A percentile compares a stretch with the other conserved stretches of the same genome.
Evolutionary conservation across 176 grass and related monocot species (phyloP).

Genomic region (Oryza australiensis): DNA sequence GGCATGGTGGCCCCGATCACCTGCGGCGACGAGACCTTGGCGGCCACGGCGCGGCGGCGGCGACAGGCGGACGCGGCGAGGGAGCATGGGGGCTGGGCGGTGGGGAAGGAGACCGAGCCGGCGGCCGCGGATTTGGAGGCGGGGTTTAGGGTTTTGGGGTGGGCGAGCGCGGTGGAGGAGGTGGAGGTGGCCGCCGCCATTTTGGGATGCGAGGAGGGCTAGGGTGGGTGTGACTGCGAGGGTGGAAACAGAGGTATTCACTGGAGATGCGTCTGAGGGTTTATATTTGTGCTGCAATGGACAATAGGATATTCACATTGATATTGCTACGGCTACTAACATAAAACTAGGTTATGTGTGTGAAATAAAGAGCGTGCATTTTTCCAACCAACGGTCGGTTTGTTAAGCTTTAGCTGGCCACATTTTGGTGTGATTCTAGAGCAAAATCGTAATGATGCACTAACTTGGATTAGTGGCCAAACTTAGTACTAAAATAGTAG

Average conservation of each 20-base stretch:
- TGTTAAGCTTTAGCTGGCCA: too few species aligned
- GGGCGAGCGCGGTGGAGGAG: slow-evolving; percentile 17
- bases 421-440: too few species aligned
- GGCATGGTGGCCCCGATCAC: slow-evolving; percentile 41
- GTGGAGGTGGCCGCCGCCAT: slow-evolving; percentile 64
- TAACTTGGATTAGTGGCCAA: too few species aligned
- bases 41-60: slow-evolving; percentile 28
- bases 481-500: too few species aligned
- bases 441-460: too few species aligned
- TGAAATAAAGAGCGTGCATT: neutral
- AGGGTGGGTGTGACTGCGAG: slow-evolving; percentile 20
- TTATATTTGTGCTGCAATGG: slow-evolving; percentile 15
- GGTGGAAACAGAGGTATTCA: slow-evolving; percentile 7
- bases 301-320: slow-evolving; percentile 11
- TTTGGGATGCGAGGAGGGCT: neutral
- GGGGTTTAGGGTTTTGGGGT: slow-evolving; percentile 48
- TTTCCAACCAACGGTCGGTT: too few species aligned
- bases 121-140: slow-evolving; percentile 38
- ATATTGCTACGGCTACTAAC: slow-evolving; percentile 18
- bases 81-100: slow-evolving; percentile 14
- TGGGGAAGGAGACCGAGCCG: slow-evolving; percentile 29
- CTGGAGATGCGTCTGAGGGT: neutral
- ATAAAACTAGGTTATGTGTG: neutral
- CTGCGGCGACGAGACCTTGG: slow-evolving; percentile 43
- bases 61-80: slow-evolving; percentile 29